Base-by-base conservation (phyloP, 2,329 filamentous ascomycete genomes). In the Tolypocladium capitatum region DNA sequence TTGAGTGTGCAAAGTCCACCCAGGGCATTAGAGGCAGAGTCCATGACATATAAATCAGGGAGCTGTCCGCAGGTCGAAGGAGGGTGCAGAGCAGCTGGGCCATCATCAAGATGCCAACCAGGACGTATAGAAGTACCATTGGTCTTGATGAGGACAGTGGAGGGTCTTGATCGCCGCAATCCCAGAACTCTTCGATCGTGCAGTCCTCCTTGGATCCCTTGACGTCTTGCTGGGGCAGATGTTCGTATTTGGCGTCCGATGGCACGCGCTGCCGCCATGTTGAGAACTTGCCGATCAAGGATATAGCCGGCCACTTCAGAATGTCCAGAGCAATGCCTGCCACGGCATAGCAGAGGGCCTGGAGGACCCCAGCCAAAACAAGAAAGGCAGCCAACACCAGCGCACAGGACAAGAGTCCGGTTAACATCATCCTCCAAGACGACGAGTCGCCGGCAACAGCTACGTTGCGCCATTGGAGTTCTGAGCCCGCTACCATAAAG, bases 31-130 rank as follows among this genome's bases (percentile, higher is more conserved):
- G 53, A 1, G 56, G 56, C 5, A 57, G 53, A 0, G 63, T 66
- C 63, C 63, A 66, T 0, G 63, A 66, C 40, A 66, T 55, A 47
- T 65, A 65, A 1, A 54, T 60, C 27, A 66, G 46, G 4, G 63
- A 63, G 28, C 56, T 54, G 21, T 66, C 63, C 32, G 53, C 51
- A 1, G 63, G 63, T n/a, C 63, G 56, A 10, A 63, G 16, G 1
- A 60, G 14, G 1, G 51, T 47, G 8, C 59, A 45, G 10, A 55
- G 53, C 34, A 54, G 49, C 33, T 63, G 61, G 5, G 52, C 55
- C 4, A 57, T 52, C 16, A 63, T 50, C 2, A 56, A 50, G 36
- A 57, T 51, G 21, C 48, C 51, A 42, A 63, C 53, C 5, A 59
- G 18, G 0, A 56, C 48, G 38, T 59, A 58, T n/a, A n/a, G n/a